Percentiles rank a stretch among this genome's conserved stretches.
These are phyloP conservation scores for Amphibolis antarctica DNA, from an alignment of 106 monocot species.

Conservation along the genomic window DNA sequence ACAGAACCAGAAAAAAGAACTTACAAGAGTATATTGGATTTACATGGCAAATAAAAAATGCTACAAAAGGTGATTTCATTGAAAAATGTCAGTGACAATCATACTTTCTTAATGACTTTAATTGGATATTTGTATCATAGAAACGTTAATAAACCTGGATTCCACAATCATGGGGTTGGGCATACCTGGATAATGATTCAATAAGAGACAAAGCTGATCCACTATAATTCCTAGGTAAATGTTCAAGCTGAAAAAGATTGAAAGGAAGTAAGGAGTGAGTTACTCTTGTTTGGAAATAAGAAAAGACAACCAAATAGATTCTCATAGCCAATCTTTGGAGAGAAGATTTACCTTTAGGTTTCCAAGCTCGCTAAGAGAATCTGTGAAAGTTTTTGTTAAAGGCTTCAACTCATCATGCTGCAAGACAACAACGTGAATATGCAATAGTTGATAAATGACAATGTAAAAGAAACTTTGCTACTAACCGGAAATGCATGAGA, in stretches of 20 bases:
- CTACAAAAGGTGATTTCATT: no score
- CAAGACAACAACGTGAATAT: constrained; percentile 14
- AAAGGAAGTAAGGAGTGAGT: not conserved
- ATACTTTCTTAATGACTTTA: no score
- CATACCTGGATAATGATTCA: constrained; percentile 86
- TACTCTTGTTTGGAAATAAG: not conserved
- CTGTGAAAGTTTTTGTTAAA: constrained; percentile 57
- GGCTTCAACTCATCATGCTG: constrained; percentile 97
- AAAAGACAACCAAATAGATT: not conserved
- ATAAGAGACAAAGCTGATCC: constrained; percentile 79
- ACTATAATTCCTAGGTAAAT: constrained; percentile 65
- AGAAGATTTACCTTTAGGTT: constrained; percentile 62
- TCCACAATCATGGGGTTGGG: not conserved
- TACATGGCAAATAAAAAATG: no score
- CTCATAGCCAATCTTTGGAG: not conserved
- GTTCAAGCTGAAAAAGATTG: constrained; percentile 55
- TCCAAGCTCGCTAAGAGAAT: constrained; percentile 88
- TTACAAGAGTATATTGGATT: no score
- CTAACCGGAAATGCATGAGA: constrained; percentile 85
- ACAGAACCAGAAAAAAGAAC: no score
- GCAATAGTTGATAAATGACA: not conserved
- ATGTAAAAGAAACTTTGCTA: not conserved
- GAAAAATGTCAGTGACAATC: no score
- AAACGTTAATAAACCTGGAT: no score
- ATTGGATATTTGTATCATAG: no score